phyloP scores from a whole-genome alignment of 2,329 filamentous ascomycete species.

The Aspergillus ruber region DNA sequence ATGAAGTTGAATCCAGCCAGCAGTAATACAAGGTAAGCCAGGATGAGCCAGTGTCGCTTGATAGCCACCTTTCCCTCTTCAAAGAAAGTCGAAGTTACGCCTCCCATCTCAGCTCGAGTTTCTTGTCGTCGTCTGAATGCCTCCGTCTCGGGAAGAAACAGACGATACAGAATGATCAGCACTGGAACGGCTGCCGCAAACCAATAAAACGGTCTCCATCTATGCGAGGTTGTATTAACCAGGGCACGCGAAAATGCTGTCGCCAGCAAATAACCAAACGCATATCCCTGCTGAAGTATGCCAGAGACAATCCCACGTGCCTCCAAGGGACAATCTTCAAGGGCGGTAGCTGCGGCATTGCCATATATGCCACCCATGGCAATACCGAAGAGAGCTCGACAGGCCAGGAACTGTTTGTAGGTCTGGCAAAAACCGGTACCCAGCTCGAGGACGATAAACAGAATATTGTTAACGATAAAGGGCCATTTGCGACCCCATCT shows the following conservation, averaged over 20 bases:
- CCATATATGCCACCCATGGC: slow-evolving; percentile 60
- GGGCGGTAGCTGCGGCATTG: slow-evolving; percentile 55
- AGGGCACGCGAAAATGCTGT: slow-evolving; percentile 47
- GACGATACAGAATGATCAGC: slow-evolving; percentile 71
- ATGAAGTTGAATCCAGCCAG: slow-evolving; percentile 94
- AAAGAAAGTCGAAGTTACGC: slow-evolving; percentile 62
- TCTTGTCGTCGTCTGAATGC: slow-evolving; percentile 61
- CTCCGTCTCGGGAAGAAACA: slow-evolving; percentile 72
- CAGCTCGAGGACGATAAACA: slow-evolving; percentile 57
- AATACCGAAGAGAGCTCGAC: slow-evolving; percentile 56
- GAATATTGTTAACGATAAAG: slow-evolving; percentile 54
- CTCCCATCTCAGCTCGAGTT: slow-evolving; percentile 54
- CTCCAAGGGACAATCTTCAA: slow-evolving; percentile 55
- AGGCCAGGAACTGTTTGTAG: slow-evolving; percentile 53
- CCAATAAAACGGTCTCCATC: slow-evolving; percentile 84
- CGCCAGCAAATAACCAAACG: slow-evolving; percentile 58
- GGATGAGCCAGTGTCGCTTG: slow-evolving; percentile 70
- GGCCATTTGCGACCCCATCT: slow-evolving; percentile 54
- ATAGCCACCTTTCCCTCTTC: slow-evolving; percentile 72
- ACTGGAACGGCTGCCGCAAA: slow-evolving; percentile 77
- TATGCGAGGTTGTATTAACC: slow-evolving; percentile 65
- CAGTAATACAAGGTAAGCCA: slow-evolving; percentile 74
- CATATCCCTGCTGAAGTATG: slow-evolving; percentile 59
- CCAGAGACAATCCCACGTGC: slow-evolving; percentile 57
- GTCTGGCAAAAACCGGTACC: slow-evolving; percentile 55